These are phyloP conservation scores for Plasmodium inui DNA, from an alignment of 169 alveolate genomes.

Conservation along the genomic window DNA sequence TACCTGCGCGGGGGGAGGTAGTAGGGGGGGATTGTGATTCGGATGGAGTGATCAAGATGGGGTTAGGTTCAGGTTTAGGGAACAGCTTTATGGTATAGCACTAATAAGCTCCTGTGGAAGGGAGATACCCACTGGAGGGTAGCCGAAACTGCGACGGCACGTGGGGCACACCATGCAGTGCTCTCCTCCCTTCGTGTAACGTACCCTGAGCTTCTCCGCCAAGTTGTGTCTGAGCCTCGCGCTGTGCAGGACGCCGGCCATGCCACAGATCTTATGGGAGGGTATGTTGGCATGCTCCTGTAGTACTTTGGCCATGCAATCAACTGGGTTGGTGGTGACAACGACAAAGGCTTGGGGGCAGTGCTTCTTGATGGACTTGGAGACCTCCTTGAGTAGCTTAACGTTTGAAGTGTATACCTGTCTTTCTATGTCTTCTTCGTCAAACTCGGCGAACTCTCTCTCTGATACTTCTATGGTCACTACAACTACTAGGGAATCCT, in stretches of 20 bases:
- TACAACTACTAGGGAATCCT: slow-evolving; percentile 83
- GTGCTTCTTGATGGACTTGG: slow-evolving; percentile 81
- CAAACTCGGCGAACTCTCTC: slow-evolving; percentile 74
- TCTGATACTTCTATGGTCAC: slow-evolving; percentile 82
- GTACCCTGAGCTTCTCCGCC: slow-evolving; percentile 78
- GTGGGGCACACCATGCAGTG: no score
- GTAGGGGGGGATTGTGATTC: not conserved
- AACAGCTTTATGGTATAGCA: no score
- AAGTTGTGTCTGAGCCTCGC: slow-evolving; percentile 83
- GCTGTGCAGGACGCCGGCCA: slow-evolving; percentile 84
- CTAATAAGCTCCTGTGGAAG: no score
- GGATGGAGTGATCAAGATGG: not conserved
- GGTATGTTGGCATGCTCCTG: slow-evolving; percentile 82
- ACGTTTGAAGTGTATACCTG: slow-evolving; percentile 81
- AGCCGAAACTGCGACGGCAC: not conserved
- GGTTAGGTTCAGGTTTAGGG: not conserved
- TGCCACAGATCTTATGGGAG: slow-evolving; percentile 83
- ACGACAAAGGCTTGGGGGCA: slow-evolving; percentile 86
- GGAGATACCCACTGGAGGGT: not conserved
- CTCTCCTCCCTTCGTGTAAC: not conserved
- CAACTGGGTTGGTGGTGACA: slow-evolving; percentile 85
- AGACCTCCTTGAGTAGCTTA: slow-evolving; percentile 78
- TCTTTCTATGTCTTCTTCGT: slow-evolving; percentile 82
- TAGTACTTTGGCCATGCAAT: slow-evolving; percentile 80
- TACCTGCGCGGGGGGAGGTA: slow-evolving; percentile 57